phyloP scores from a whole-genome alignment of 2,329 filamentous ascomycete genomes.

The Tolypocladium paradoxum region DNA sequence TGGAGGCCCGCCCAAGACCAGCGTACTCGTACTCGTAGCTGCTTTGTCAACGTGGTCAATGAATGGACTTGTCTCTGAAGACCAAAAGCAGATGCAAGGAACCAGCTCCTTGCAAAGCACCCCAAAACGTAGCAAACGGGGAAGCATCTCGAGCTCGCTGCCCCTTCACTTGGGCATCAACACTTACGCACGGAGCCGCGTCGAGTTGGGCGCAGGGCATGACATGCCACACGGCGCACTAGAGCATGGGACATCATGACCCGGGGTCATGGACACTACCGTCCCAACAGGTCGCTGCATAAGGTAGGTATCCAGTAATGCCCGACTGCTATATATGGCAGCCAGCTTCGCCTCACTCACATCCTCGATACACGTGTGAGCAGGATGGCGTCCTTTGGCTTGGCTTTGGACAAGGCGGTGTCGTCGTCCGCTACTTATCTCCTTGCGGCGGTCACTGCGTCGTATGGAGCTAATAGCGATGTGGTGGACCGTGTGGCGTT shows the following conservation, averaged over 20 bases:
- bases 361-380: background rate
- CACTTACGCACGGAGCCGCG: background rate
- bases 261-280: background rate
- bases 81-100: background rate
- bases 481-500: background rate
- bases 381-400: background rate
- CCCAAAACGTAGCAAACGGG: background rate
- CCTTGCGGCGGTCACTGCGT: background rate
- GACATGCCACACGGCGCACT: background rate
- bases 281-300: background rate
- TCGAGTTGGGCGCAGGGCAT: background rate
- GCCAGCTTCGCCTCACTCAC: background rate
- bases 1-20: background rate
- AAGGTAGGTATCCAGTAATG: background rate
- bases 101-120: background rate
- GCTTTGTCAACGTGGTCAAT: background rate
- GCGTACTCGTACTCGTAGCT: background rate
- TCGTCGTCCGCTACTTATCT: background rate
- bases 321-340: background rate
- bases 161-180: constrained; percentile 1
- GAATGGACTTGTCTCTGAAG: background rate
- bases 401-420: background rate
- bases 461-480: background rate
- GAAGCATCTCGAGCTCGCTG: background rate
- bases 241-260: background rate